Evolutionary conservation across 306 rosid species (phyloP).

Genomic region (Ziziphus jujuba): DNA sequence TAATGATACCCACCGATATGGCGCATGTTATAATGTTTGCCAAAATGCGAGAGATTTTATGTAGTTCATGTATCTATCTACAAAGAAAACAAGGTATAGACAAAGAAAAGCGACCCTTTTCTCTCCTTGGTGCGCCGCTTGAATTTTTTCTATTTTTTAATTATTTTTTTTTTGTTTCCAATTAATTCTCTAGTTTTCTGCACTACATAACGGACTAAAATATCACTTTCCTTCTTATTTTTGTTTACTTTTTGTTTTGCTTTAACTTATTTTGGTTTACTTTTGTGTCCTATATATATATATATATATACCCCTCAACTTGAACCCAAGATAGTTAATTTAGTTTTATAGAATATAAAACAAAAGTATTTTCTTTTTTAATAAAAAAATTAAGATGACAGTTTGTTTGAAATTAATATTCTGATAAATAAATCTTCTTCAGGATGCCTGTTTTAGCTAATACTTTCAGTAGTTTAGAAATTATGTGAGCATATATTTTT

Average conservation of each 20-base stretch:
- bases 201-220: slow-evolving; percentile 7
- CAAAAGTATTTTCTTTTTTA: too few species aligned
- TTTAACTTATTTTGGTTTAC: too few species aligned
- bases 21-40: background rate
- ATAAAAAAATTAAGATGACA: too few species aligned
- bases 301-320: background rate
- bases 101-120: slow-evolving; percentile 11
- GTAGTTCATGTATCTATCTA: background rate
- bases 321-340: too few species aligned
- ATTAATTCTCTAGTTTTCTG: background rate
- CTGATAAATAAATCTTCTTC: too few species aligned
- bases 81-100: background rate
- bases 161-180: background rate
- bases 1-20: background rate
- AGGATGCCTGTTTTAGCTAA: too few species aligned
- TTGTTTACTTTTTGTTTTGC: too few species aligned
- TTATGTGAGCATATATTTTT: too few species aligned
- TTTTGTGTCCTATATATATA: background rate
- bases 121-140: slow-evolving; percentile 24
- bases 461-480: too few species aligned
- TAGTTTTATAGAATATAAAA: too few species aligned
- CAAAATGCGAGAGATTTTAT: background rate
- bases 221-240: background rate
- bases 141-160: background rate
- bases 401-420: too few species aligned